Conservation (phyloP, 2,329 filamentous ascomycete species). For the Fusarium incarnatum region DNA sequence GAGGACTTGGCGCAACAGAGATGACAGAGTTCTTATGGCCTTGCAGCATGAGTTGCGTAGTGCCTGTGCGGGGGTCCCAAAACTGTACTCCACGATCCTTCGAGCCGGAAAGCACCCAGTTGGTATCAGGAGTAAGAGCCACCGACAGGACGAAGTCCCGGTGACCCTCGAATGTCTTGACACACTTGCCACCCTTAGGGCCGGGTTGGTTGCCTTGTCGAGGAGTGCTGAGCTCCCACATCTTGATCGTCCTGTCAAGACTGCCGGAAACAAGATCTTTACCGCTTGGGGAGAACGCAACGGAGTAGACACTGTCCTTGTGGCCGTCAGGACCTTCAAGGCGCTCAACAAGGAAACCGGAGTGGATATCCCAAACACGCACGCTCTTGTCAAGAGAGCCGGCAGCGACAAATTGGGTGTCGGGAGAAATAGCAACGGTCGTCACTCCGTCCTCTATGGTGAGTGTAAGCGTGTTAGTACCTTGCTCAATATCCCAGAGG, state of each 20-base stretch:
- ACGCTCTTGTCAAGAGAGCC: constrained; percentile 98
- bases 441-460: constrained; percentile 97
- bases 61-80: constrained; percentile 95
- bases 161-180: constrained; percentile 97
- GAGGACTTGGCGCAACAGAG: constrained; percentile 93
- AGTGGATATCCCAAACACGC: constrained; percentile 92
- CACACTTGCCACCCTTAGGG: constrained; percentile 88
- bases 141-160: constrained; percentile 98
- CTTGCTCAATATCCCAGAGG: constrained; percentile 93
- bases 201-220: constrained; percentile 74
- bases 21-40: constrained; percentile 99
- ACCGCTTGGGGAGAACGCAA: constrained; percentile 94
- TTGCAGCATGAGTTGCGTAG: constrained; percentile 97
- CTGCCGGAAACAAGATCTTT: constrained; percentile 94
- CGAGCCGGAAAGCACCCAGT: constrained; percentile 96
- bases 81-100: constrained; percentile 98
- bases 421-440: constrained; percentile 95
- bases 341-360: constrained; percentile 87
- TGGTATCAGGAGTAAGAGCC: constrained; percentile 90
- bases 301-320: constrained; percentile 96
- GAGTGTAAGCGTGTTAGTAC: constrained; percentile 83
- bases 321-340: constrained; percentile 94
- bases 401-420: constrained; percentile 92
- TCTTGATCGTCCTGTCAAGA: constrained; percentile 98
- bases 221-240: constrained; percentile 91